These are phyloP conservation scores for Didymella pomorum DNA, from an alignment of 2,329 filamentous ascomycete species.

Conservation along the genomic window DNA sequence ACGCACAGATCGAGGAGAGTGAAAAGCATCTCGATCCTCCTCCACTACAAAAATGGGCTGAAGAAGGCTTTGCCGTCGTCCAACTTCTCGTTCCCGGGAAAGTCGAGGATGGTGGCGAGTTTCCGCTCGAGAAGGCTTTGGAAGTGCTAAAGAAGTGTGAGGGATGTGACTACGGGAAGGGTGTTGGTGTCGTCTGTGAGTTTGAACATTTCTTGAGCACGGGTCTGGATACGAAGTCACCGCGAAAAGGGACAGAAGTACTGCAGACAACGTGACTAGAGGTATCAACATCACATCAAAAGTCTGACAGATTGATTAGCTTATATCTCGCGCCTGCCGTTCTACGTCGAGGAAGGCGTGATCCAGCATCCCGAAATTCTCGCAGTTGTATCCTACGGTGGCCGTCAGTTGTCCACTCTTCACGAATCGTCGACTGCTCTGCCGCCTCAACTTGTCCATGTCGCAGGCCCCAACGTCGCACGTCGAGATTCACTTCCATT, in stretches of 20 bases:
- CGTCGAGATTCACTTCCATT: constrained; percentile 37
- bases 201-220: neutral
- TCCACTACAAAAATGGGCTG: constrained; percentile 72
- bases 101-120: constrained; percentile 44
- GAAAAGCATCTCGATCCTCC: constrained; percentile 60
- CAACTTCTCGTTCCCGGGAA: constrained; percentile 57
- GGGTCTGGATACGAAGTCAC: too few relatives aligned
- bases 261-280: neutral
- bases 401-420: constrained; percentile 39
- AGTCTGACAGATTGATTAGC: constrained; percentile 28
- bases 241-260: neutral
- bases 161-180: constrained; percentile 36
- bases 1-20: constrained; percentile 37
- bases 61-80: constrained; percentile 71
- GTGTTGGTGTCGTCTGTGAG: constrained; percentile 46
- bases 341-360: constrained; percentile 43
- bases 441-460: constrained; percentile 44
- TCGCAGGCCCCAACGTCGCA: constrained; percentile 30
- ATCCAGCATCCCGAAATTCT: constrained; percentile 38
- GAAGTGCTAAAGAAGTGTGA: constrained; percentile 33
- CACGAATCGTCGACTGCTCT: constrained; percentile 23
- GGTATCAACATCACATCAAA: neutral
- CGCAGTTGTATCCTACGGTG: constrained; percentile 45
- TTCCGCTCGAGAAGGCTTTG: constrained; percentile 41
- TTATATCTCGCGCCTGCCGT: constrained; percentile 43